Conservation (phyloP, 2,329 filamentous ascomycete genomes). For the Cordyceps cateniannulata region DNA sequence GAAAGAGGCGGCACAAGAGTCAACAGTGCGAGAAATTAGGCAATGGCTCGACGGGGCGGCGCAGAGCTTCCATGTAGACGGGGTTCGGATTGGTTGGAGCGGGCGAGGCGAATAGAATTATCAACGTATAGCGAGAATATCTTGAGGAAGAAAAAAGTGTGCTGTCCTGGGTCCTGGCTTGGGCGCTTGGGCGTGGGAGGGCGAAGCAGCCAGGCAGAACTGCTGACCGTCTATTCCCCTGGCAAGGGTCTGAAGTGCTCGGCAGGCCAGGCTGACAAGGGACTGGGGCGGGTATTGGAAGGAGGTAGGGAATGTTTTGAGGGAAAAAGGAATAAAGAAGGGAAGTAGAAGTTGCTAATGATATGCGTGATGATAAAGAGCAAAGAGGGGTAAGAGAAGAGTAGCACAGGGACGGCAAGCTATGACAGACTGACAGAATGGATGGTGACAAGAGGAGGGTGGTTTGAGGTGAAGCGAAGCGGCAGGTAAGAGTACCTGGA, state of each 20-base stretch:
- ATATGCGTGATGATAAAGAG: not conserved
- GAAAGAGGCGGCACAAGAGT: not conserved
- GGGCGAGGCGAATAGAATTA: not conserved
- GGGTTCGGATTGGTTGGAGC: not conserved
- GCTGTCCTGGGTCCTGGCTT: not conserved
- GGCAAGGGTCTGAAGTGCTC: not conserved
- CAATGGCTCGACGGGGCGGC: not conserved
- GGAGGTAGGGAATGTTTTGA: not conserved
- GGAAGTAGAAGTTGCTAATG: not conserved
- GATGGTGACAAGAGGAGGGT: not conserved
- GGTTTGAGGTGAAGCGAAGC: not conserved
- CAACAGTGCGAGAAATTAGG: conserved; percentile 2
- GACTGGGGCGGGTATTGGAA: not conserved
- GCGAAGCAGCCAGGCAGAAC: conserved; percentile 6
- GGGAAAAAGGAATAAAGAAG: not conserved
- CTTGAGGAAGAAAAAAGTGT: not conserved
- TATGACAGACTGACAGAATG: not conserved
- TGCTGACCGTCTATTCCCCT: conserved; percentile 10
- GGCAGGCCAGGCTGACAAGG: conserved; percentile 1
- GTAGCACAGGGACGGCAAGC: not conserved
- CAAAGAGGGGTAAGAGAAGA: not conserved
- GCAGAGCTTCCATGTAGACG: conserved; percentile 3
- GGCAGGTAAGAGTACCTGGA: not conserved
- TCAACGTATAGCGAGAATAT: not conserved
- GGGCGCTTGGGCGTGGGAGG: conserved; percentile 6